Evolutionary conservation across 2,329 filamentous ascomycete genomes (phyloP), one percentile per base, ranked within the genome.

Genomic region (Ophiostoma fasciatum): DNA sequence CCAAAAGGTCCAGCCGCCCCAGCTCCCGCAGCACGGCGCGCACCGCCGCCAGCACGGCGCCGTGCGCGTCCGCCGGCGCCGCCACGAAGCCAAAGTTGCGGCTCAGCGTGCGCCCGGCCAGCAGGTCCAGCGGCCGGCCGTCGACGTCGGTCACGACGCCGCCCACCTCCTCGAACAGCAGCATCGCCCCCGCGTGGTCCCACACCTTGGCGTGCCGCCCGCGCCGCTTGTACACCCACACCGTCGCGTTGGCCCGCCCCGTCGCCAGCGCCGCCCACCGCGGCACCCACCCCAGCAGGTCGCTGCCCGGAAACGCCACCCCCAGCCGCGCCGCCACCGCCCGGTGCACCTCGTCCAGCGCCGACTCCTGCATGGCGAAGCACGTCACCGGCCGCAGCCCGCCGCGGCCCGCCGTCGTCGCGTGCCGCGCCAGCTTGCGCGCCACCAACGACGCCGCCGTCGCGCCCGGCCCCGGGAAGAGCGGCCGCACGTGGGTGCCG

Each of bases 121-220:
- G 48, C 42, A 71, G 46, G 41, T 71, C 62, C n/a, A 74, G 64
- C 1, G 55, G 52, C 39, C 54, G 57, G 1, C 70, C 70, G 31
- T 64, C 55, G 0, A 71, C 58, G 42, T 74, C 70, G 0, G 68
- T 72, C 34, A 74, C 57, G 38, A 54, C 58, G 1, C 70, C 70
- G 1, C 70, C 70, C 2, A 64, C 56, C 48, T 74, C 70, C 41
- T 71, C 62, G 29, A 69, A 74, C 7, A 74, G 47, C 22, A 74
- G 47, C 65, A 73, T 71, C 0, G 68, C 70, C 3, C 70, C 70
- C 0, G 69, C 68, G 38, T 74, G 70, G 42, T 74, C 70, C 70
- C 69, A 74, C 1, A 68, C 56, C 52, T 74, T 74, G 9, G 61
- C 70, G 10, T 56, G 55, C 1, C 68, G 56, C 18, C 60, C 57